Evolutionary conservation across 257 asterid genomes (phyloP), one percentile per base, ranked within the genome.

Genomic region (Capsicum pubescens): DNA sequence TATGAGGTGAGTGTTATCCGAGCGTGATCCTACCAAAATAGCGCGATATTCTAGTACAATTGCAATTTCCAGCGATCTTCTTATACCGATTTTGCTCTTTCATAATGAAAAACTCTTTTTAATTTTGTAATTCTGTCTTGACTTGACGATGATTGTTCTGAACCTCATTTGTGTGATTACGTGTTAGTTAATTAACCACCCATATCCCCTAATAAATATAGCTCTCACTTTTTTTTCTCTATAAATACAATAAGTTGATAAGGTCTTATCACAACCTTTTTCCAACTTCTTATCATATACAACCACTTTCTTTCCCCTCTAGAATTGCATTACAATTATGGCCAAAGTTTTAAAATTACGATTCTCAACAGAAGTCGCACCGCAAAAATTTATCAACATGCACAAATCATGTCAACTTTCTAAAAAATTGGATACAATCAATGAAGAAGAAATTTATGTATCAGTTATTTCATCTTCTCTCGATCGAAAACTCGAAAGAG

Each of bases 341-440:
- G 88, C 88, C 10, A 91, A 85, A 19, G 46, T 88, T 77, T 83
- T 71, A 67, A 91, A 85, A 66, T 66, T 66, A 74, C 87, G 91
- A 79, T 88, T 92, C 69, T 72, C 83, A n/a, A 91, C 91, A 21
- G 94, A 92, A 86, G 90, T 92, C 35, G 93, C 94, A 19, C 97
- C 97, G 1, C 88, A 92, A 39, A 91, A 86, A 68, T 50, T 88
- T 35, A 76, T 91, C 87, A 81, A 90, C 6, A 64, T 86, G 8
- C 84, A 87, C 7, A 90, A 87, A 85, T n/a, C 76, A 36, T 91
- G 90, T 42, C 92, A 93, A 2, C 48, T 85, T 7, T 8, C 87
- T 7, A 90, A 87, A 79, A 87, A 76, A 48, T 55, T 92, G 89
- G 94, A 90, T 66, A 91, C 94, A 64, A 92, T 92, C 82, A 84